Percentiles rank a stretch among this genome's conserved stretches.
Conservation (phyloP, 148 eudicot species). For the Chenopodium suecicum region DNA sequence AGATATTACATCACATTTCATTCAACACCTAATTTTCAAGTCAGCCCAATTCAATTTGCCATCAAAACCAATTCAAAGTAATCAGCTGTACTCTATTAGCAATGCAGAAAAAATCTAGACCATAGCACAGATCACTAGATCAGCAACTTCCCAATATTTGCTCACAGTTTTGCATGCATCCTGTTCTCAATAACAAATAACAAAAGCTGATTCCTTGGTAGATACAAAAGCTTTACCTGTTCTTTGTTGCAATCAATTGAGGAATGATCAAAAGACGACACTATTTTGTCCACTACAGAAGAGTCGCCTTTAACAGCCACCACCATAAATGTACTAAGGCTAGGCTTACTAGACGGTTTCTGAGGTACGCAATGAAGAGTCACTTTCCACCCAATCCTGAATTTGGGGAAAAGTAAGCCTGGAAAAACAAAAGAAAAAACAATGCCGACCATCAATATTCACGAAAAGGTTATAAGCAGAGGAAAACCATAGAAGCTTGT, state of each 20-base stretch:
- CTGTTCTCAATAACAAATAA: background rate
- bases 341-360: constrained; percentile 46
- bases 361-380: constrained; percentile 66
- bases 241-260: constrained; percentile 34
- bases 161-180: background rate
- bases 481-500: background rate
- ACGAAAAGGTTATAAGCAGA: background rate
- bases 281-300: constrained; percentile 44
- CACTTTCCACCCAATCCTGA: constrained; percentile 85
- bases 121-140: background rate
- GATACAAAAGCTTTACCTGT: constrained; percentile 46
- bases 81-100: background rate
- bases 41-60: too few relatives aligned
- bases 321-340: constrained; percentile 73
- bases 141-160: background rate
- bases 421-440: constrained; percentile 12
- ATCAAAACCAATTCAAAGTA: background rate
- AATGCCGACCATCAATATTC: background rate
- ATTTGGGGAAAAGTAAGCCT: constrained; percentile 82
- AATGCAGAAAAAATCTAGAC: background rate
- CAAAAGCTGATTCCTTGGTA: background rate
- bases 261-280: constrained; percentile 40
- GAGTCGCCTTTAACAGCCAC: constrained; percentile 63
- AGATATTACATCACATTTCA: too few relatives aligned
- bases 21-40: too few relatives aligned